Percentiles rank a stretch among this genome's conserved stretches.
phyloP scores from a whole-genome alignment of 2,329 filamentous ascomycete species.

The Hyphodiscus sp. region DNA sequence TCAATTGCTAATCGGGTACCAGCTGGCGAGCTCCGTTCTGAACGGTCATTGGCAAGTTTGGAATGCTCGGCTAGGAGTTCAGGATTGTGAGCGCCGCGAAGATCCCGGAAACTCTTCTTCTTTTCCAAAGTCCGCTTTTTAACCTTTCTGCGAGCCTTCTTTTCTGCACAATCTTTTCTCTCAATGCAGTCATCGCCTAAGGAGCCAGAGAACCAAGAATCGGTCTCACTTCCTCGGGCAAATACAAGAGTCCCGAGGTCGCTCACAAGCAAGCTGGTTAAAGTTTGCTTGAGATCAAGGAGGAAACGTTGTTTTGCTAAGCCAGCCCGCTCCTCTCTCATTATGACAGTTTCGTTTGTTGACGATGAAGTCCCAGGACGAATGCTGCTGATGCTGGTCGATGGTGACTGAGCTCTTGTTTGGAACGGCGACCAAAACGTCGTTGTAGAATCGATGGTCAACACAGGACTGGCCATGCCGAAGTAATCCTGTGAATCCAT shows the following conservation, averaged over 20 bases:
- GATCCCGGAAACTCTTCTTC: constrained; percentile 62
- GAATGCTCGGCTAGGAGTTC: constrained; percentile 19
- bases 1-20: constrained; percentile 18
- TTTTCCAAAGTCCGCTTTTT: constrained; percentile 51
- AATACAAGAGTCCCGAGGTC: constrained; percentile 85
- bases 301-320: constrained; percentile 76
- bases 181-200: constrained; percentile 61
- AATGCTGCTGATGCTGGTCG: constrained; percentile 53
- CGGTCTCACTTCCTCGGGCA: constrained; percentile 81
- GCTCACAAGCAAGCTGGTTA: constrained; percentile 80
- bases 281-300: constrained; percentile 65
- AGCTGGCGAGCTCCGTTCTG: constrained; percentile 21
- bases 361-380: constrained; percentile 62
- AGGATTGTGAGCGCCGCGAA: constrained; percentile 42
- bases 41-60: constrained; percentile 17
- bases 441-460: constrained; percentile 66
- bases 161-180: constrained; percentile 43
- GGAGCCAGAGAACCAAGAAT: constrained; percentile 69
- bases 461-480: constrained; percentile 58
- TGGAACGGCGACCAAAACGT: constrained; percentile 91
- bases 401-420: constrained; percentile 54
- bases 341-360: constrained; percentile 59
- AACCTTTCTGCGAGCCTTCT: constrained; percentile 35
- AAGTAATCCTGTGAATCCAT: constrained; percentile 68
- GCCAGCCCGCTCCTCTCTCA: constrained; percentile 45